Conservation (phyloP, 2,329 filamentous ascomycete genomes). For the Biscogniauxia sp. region DNA sequence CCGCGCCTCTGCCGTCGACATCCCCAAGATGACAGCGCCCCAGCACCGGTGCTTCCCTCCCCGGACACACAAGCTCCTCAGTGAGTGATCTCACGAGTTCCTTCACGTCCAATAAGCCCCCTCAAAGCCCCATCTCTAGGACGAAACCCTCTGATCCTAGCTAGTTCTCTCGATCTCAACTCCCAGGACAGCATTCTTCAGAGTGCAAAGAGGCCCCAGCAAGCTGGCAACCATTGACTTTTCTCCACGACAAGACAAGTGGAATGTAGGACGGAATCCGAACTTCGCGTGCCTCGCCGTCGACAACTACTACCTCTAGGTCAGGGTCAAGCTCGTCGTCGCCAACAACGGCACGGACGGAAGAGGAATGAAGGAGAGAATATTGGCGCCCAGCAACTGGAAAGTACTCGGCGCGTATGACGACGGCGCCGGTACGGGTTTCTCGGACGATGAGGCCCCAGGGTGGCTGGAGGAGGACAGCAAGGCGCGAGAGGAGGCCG, state of each 20-base stretch:
- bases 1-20: constrained; percentile 7
- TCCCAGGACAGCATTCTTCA: too few species aligned
- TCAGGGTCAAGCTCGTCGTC: constrained; percentile 38
- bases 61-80: constrained; percentile 10
- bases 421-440: constrained; percentile 10
- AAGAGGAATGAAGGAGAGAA: not conserved
- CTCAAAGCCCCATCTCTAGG: too few species aligned
- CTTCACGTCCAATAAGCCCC: too few species aligned
- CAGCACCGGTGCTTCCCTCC: constrained; percentile 14
- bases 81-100: too few species aligned
- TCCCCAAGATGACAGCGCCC: constrained; percentile 11
- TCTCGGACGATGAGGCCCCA: constrained; percentile 22
- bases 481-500: constrained; percentile 35
- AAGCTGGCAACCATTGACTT: too few species aligned
- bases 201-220: too few species aligned
- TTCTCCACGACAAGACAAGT: not conserved
- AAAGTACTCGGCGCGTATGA: constrained; percentile 27
- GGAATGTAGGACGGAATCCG: constrained; percentile 19
- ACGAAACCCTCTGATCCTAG: too few species aligned
- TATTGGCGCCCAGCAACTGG: constrained; percentile 37
- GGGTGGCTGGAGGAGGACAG: constrained; percentile 28
- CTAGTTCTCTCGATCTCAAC: too few species aligned
- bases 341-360: constrained; percentile 25
- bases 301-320: constrained; percentile 28
- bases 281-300: constrained; percentile 17